Base-by-base conservation (phyloP, 2,329 filamentous ascomycete species). In the Calycina herbarum region DNA sequence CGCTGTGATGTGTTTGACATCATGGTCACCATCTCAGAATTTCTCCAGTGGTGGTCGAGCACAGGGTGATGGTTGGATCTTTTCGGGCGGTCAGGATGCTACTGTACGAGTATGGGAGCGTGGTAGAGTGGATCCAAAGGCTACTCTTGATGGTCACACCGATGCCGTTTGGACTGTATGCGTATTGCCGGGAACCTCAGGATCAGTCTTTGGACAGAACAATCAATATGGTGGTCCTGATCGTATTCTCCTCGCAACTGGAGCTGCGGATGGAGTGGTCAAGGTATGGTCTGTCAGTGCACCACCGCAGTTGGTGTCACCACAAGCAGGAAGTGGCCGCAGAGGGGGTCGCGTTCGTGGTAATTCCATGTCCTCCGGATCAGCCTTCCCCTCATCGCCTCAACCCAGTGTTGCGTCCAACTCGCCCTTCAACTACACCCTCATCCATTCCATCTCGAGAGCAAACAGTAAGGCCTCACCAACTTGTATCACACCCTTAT, bases 101-200 rank as follows among this genome's bases (percentile, higher is more conserved):
- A 96, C 93, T 6, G 89, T 99, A 45, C 88, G 94, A 35, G 93
- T 99, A 0, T 99, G 95, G 95, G 94, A 99, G 78, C 87, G 94
- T 61, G 94, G 94, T 33, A 85, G 94, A 58, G 93, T 99, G 38
- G 95, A 98, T 76, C 93, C 95, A 7, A 98, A 98, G 78, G 93
- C 93, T 1, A 97, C 93, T 0, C 82, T 99, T 3, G 93, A 97
- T 71, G 94, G 94, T 0, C 95, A 98, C 75, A 96, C 91, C 0
- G 95, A 99, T 81, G 93, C 94, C 3, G 93, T 99, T 4, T 99
- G 95, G 95, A 90, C 93, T 2, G 85, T 99, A 2, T 97, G 94
- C 74, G 93, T 98, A 15, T 85, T 99, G 2, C 95, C 95, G 3
- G 88, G 92, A 2, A 94, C 92, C 0, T 84, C 93, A 20, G 92